Conservation (phyloP, 164 flowering plant species). For the Chloranthus sessilifolius region DNA sequence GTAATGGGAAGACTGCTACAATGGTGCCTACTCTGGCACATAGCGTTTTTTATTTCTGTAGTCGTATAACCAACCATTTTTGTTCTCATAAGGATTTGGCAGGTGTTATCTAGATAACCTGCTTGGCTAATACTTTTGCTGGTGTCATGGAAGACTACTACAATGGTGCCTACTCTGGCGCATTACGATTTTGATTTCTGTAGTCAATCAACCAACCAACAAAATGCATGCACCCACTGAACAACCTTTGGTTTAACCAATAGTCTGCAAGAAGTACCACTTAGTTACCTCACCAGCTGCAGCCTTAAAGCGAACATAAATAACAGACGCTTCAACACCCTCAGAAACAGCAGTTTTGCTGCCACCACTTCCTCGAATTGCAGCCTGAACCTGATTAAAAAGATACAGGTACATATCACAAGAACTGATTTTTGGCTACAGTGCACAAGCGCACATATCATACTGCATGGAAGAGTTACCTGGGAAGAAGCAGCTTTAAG, state of each 20-base stretch:
- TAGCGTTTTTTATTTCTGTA: too few species aligned
- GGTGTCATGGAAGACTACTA: too few species aligned
- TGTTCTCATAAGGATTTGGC: too few species aligned
- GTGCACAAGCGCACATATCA: neutral
- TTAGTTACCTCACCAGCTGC: constrained; percentile 85
- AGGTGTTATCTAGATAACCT: too few species aligned
- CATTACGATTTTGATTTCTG: too few species aligned
- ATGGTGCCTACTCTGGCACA: too few species aligned
- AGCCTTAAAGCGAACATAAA: constrained; percentile 95
- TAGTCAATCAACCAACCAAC: too few species aligned
- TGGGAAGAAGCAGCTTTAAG: constrained; percentile 84
- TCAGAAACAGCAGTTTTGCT: constrained; percentile 66
- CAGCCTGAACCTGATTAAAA: constrained; percentile 61
- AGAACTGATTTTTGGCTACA: neutral
- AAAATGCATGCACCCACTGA: neutral
- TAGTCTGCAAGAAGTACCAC: neutral
- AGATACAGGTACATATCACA: constrained; percentile 4
- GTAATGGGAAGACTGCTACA: too few species aligned
- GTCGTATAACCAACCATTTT: too few species aligned
- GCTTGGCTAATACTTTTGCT: too few species aligned
- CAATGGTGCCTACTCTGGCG: too few species aligned
- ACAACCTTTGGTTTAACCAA: neutral
- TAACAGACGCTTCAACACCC: constrained; percentile 88
- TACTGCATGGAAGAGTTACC: constrained; percentile 30
- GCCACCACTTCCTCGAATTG: constrained; percentile 53